Evolutionary conservation across 139 green algal species (phyloP).

Genomic region (Deuterostichococcus epilithicus): DNA sequence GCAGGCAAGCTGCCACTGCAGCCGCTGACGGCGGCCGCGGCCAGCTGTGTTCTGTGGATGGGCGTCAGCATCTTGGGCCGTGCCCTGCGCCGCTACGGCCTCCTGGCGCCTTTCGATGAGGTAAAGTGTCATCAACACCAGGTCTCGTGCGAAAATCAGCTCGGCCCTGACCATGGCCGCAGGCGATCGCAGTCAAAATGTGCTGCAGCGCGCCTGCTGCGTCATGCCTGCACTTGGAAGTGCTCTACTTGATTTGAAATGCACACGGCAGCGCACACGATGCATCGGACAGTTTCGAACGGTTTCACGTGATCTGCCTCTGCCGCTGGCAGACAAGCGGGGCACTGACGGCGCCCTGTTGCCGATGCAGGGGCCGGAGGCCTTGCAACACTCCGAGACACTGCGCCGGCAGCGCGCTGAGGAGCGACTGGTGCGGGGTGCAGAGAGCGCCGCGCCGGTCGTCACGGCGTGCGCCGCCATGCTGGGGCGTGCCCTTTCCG

Average conservation of each 20-base stretch:
- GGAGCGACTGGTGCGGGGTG: not conserved
- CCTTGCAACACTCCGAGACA: no score
- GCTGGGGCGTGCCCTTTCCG: not conserved
- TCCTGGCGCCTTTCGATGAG: not conserved
- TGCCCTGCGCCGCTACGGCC: not conserved
- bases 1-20: not conserved
- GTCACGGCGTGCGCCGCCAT: not conserved
- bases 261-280: no score
- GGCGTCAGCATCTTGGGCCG: not conserved
- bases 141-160: not conserved
- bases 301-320: no score
- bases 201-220: not conserved
- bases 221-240: no score
- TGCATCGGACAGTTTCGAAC: no score
- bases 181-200: not conserved
- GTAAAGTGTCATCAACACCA: not conserved
- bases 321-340: no score
- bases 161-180: not conserved
- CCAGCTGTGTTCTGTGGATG: not conserved
- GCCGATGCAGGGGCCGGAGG: no score
- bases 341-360: no score
- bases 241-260: no score
- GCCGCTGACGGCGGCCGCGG: not conserved
- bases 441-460: not conserved
- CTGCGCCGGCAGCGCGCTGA: no score